A percentile compares a stretch with the other conserved stretches of the same genome.
Evolutionary conservation across 2,329 filamentous ascomycete species (phyloP).

Genomic region (Botryotinia narcissicola): DNA sequence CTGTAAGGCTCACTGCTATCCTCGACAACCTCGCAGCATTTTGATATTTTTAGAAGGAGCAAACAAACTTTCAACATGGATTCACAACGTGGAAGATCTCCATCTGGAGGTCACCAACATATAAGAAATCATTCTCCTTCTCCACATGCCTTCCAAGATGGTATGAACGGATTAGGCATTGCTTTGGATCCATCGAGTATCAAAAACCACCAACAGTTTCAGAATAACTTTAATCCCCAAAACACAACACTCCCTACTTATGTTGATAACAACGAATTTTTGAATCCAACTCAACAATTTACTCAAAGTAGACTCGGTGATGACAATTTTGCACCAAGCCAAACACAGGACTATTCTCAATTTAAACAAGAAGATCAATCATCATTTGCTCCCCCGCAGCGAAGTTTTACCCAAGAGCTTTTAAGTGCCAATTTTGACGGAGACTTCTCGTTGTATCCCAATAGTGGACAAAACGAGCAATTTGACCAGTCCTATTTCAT

Average conservation of each 20-base stretch:
- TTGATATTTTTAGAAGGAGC: slow-evolving; percentile 39
- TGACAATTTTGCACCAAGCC: slow-evolving; percentile 29
- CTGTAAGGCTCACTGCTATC: slow-evolving; percentile 21
- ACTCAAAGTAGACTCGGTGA: slow-evolving; percentile 33
- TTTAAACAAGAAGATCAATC: slow-evolving; percentile 37
- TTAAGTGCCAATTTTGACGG: slow-evolving; percentile 52
- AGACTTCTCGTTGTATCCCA: slow-evolving; percentile 66
- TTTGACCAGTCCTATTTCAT: slow-evolving; percentile 63
- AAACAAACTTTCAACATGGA: slow-evolving; percentile 47
- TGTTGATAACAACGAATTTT: slow-evolving; percentile 46
- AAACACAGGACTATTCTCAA: slow-evolving; percentile 36
- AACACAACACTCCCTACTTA: slow-evolving; percentile 37
- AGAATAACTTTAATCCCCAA: slow-evolving; percentile 42
- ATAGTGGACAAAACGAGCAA: slow-evolving; percentile 52
- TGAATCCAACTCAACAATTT: slow-evolving; percentile 41
- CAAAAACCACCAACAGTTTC: slow-evolving; percentile 44
- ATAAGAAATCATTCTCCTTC: slow-evolving; percentile 64
- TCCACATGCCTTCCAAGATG: slow-evolving; percentile 47
- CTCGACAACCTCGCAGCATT: slow-evolving; percentile 21
- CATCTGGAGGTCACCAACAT: slow-evolving; percentile 55
- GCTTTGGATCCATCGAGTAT: slow-evolving; percentile 46
- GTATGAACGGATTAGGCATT: slow-evolving; percentile 55
- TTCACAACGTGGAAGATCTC: slow-evolving; percentile 60
- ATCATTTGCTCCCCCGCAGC: slow-evolving; percentile 44
- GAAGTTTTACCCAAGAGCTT: slow-evolving; percentile 48